Conservation (phyloP, 2,329 filamentous ascomycete species). For the Exophiala viscosa region DNA sequence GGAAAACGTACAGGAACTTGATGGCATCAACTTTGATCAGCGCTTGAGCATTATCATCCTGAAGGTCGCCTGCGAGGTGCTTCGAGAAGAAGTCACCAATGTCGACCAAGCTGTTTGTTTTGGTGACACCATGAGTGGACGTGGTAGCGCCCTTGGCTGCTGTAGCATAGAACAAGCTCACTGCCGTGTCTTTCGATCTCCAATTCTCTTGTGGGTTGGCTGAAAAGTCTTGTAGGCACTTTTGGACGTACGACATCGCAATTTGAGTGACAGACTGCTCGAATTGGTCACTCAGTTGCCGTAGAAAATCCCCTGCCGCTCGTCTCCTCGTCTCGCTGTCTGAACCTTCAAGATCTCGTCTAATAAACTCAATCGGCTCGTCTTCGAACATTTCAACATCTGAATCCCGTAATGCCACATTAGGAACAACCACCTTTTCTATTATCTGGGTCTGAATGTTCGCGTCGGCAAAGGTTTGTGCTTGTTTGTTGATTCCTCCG, state of each 20-base stretch:
- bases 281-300: slow-evolving; percentile 83
- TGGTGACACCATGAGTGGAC: slow-evolving; percentile 82
- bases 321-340: slow-evolving; percentile 90
- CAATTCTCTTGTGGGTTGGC: slow-evolving; percentile 69
- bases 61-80: slow-evolving; percentile 82
- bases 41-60: slow-evolving; percentile 68
- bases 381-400: slow-evolving; percentile 97
- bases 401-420: slow-evolving; percentile 84
- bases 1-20: slow-evolving; percentile 96
- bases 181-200: slow-evolving; percentile 97
- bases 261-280: slow-evolving; percentile 79
- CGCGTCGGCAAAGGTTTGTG: slow-evolving; percentile 78
- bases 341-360: slow-evolving; percentile 89
- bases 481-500: slow-evolving; percentile 71
- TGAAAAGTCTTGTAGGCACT: slow-evolving; percentile 72
- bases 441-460: slow-evolving; percentile 79
- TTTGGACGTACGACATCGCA: slow-evolving; percentile 81
- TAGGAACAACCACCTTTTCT: slow-evolving; percentile 92
- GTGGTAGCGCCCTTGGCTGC: slow-evolving; percentile 89
- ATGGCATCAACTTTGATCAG: slow-evolving; percentile 97
- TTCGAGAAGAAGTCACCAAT: slow-evolving; percentile 94
- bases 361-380: slow-evolving; percentile 97
- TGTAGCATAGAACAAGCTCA: slow-evolving; percentile 92
- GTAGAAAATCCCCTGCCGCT: slow-evolving; percentile 90
- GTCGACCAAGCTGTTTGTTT: slow-evolving; percentile 79